Evolutionary conservation across 352 stramenopile species (phyloP).

Genomic region (Thalassiosira pacifica): DNA sequence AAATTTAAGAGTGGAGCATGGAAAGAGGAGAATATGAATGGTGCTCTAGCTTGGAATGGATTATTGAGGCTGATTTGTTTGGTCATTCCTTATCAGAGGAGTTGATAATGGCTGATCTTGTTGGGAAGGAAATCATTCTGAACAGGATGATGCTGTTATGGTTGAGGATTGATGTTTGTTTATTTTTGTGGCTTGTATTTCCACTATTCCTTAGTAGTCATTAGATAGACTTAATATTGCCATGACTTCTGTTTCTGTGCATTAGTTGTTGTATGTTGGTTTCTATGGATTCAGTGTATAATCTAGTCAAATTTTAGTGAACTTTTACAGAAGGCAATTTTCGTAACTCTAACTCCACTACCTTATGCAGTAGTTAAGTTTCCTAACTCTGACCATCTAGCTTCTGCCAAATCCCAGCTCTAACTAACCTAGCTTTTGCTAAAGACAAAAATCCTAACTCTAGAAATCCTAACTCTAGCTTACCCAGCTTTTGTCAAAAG

Average conservation of each 20-base stretch:
- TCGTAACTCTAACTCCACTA: too few relatives aligned
- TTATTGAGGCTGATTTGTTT: constrained; percentile 16
- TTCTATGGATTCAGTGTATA: too few relatives aligned
- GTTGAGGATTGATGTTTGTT: constrained; percentile 3
- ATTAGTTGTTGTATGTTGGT: too few relatives aligned
- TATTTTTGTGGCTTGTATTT: constrained; percentile 7
- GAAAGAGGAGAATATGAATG: not conserved
- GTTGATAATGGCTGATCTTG: constrained; percentile 6
- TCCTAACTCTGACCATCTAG: too few relatives aligned
- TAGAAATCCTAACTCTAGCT: not conserved
- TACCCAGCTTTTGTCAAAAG: not conserved
- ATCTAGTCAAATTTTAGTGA: too few relatives aligned
- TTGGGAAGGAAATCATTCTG: not conserved
- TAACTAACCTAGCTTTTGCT: not conserved
- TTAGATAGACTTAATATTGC: not conserved
- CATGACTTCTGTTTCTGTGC: too few relatives aligned
- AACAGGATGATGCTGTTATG: not conserved
- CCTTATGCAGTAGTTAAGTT: too few relatives aligned
- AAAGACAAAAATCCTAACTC: not conserved
- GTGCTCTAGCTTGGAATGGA: constrained; percentile 17
- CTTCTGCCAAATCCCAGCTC: not conserved
- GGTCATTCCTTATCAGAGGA: not conserved
- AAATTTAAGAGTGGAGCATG: not conserved
- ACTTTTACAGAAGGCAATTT: too few relatives aligned
- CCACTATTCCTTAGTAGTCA: not conserved